Evolutionary conservation across 179 eudicot species (phyloP), one percentile per base, ranked within the genome.

Genomic region (Silene vulgaris): DNA sequence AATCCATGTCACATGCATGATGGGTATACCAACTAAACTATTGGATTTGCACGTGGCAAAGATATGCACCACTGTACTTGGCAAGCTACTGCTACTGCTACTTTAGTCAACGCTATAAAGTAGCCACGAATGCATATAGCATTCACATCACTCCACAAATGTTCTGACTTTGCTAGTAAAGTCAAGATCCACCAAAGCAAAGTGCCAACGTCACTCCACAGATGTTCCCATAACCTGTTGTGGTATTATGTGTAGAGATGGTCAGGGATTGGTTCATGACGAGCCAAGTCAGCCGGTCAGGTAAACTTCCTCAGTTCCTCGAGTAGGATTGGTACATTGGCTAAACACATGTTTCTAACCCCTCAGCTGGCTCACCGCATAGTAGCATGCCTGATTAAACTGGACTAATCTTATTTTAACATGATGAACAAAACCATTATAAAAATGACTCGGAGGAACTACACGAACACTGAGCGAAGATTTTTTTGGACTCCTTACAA

Each of bases 1-100:
- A 64, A 32, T 64, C 37, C 32, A 11, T 64, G 40, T 64, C 14
- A 64, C 69, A 64, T 64, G 69, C 69, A 64, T 64, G 43, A 64
- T 29, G 68, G 40, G 69, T 64, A 26, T 62, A 28, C 32, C 69
- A 28, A 64, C 69, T 64, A 28, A 64, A 64, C 16, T 64, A 11
- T 29, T 28, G 69, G 19, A 26, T 1, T 26, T 64, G 40, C 69
- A 63, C 29, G 35, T 20, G 65, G 65, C 65, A 23, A 62, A 62
- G 65, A 23, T 23, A 6, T 20, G 65, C 5, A 62, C 14, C 65
- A 5, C 65, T 64, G 69, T 28, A 29, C 8, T 64, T 26, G 32
- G 69, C 37, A 63, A 63, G 32, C 40, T 28, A 30, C 68, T 26
- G 29, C 37, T 23, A 26, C 17, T 26, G 8, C 14, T 62, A 21